Percentiles rank a stretch among this genome's conserved stretches.
Evolutionary conservation across 768 basidiomycete species (phyloP).

Genomic region (Boletus reticuloceps): DNA sequence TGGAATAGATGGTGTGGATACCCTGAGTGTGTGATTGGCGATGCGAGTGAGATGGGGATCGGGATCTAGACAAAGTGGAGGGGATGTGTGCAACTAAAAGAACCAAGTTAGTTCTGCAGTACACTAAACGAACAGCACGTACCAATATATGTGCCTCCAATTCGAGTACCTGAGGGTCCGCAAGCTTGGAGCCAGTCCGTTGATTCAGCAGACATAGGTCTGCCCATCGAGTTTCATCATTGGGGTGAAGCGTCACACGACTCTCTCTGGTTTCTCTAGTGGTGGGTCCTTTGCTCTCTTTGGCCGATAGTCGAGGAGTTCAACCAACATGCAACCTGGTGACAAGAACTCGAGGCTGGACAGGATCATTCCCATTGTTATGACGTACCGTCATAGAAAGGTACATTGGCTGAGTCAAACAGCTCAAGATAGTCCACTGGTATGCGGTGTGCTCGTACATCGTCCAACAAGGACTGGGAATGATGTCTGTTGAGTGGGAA

Average conservation of each 20-base stretch:
- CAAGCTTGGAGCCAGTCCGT: constrained; percentile 56
- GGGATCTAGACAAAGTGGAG: constrained; percentile 78
- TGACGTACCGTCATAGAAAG: constrained; percentile 78
- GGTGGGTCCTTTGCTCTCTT: constrained; percentile 54
- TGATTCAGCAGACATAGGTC: constrained; percentile 73
- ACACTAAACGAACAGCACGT: constrained; percentile 17
- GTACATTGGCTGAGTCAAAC: constrained; percentile 68
- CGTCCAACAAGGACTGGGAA: constrained; percentile 71
- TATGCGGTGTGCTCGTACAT: constrained; percentile 79
- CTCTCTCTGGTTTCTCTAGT: constrained; percentile 59
- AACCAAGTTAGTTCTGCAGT: constrained; percentile 6
- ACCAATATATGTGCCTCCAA: constrained; percentile 75
- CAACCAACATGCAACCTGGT: constrained; percentile 81
- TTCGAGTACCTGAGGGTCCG: constrained; percentile 70
- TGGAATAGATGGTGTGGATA: constrained; percentile 71
- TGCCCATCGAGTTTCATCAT: constrained; percentile 72
- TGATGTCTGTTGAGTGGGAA: constrained; percentile 3
- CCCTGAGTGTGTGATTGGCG: constrained; percentile 69
- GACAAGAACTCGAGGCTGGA: background rate
- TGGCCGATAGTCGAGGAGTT: constrained; percentile 74
- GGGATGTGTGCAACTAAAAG: constrained; percentile 64
- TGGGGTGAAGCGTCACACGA: constrained; percentile 76
- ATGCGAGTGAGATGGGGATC: constrained; percentile 74
- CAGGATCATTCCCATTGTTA: background rate
- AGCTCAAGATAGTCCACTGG: constrained; percentile 83